These are phyloP conservation scores for Plenodomus tracheiphilus DNA, from an alignment of 2,329 filamentous ascomycete species.

Conservation along the genomic window DNA sequence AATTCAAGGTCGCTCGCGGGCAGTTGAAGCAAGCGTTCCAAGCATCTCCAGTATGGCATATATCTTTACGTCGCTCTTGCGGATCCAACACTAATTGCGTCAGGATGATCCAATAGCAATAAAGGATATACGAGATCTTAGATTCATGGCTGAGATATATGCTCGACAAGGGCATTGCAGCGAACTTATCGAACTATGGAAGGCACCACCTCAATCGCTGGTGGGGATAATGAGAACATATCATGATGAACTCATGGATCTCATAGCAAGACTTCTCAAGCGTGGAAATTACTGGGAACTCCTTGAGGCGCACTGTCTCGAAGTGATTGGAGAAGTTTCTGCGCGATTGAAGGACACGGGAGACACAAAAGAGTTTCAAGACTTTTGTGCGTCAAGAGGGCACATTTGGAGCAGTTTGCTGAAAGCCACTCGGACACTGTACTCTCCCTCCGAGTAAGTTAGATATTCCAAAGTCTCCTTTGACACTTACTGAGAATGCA, in stretches of 20 bases:
- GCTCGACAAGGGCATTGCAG: conserved; percentile 22
- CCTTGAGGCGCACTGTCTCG: conserved; percentile 20
- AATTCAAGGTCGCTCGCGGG: conserved; percentile 25
- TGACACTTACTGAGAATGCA: not conserved
- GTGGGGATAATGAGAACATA: conserved; percentile 25
- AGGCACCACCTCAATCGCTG: conserved; percentile 17
- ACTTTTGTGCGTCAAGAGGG: conserved; percentile 18
- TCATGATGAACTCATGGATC: conserved; percentile 23
- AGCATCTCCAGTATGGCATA: conserved; percentile 23
- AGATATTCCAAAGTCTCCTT: not conserved
- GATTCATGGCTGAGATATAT: conserved; percentile 40
- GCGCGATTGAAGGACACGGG: not conserved
- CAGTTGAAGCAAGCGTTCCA: conserved; percentile 33
- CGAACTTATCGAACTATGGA: conserved; percentile 34
- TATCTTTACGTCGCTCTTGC: not conserved
- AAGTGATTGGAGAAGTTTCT: conserved; percentile 14
- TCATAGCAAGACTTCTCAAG: conserved; percentile 16
- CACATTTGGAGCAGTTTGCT: conserved; percentile 18
- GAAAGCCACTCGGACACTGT: conserved; percentile 7
- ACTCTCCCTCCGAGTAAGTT: conserved; percentile 15
- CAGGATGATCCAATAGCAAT: conserved; percentile 34
- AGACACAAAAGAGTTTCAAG: conserved; percentile 5
- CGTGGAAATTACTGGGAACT: conserved; percentile 17
- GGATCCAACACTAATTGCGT: conserved; percentile 9
- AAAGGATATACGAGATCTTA: conserved; percentile 36